Evolutionary conservation across 768 basidiomycete genomes (phyloP).

Genomic region (Tephrocybe sp.): DNA sequence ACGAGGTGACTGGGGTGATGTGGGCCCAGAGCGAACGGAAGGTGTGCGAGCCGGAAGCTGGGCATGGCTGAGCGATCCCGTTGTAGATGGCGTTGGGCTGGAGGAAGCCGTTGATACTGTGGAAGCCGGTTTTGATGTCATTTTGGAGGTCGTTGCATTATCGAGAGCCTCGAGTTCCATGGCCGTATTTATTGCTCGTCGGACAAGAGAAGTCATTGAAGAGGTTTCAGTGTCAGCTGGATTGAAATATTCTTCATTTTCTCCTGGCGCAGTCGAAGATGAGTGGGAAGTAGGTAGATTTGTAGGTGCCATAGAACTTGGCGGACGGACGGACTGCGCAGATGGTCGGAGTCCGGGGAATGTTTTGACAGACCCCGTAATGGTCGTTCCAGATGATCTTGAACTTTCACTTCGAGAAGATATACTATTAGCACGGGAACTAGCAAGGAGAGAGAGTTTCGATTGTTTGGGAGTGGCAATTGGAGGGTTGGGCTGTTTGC

Average conservation of each 20-base stretch:
- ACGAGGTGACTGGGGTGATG: conserved; percentile 12
- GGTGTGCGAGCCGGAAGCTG: conserved; percentile 18
- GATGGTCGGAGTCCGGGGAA: conserved; percentile 74
- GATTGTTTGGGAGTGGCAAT: conserved; percentile 47
- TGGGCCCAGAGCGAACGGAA: not conserved
- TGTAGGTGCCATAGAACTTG: conserved; percentile 34
- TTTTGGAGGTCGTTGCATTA: conserved; percentile 21
- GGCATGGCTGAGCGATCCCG: not conserved
- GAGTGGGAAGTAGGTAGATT: conserved; percentile 23
- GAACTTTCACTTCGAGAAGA: conserved; percentile 49
- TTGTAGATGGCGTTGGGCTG: conserved; percentile 16
- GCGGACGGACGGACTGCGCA: conserved; percentile 46
- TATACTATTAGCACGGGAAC: conserved; percentile 55
- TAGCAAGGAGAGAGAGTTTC: conserved; percentile 69
- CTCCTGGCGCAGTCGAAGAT: conserved; percentile 19
- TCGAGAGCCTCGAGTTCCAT: conserved; percentile 61
- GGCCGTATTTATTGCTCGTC: conserved; percentile 68
- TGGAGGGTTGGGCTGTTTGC: conserved; percentile 9
- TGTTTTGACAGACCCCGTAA: conserved; percentile 66
- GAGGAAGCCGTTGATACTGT: conserved; percentile 8
- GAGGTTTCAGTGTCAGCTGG: conserved; percentile 30
- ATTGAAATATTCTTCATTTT: conserved; percentile 18
- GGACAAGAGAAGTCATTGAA: conserved; percentile 59
- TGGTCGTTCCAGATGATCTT: conserved; percentile 51
- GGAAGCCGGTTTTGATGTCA: conserved; percentile 18